Percentiles rank a stretch among this genome's conserved stretches.
phyloP scores from a whole-genome alignment of 139 green algal species.

The Chlorella sp. region DNA sequence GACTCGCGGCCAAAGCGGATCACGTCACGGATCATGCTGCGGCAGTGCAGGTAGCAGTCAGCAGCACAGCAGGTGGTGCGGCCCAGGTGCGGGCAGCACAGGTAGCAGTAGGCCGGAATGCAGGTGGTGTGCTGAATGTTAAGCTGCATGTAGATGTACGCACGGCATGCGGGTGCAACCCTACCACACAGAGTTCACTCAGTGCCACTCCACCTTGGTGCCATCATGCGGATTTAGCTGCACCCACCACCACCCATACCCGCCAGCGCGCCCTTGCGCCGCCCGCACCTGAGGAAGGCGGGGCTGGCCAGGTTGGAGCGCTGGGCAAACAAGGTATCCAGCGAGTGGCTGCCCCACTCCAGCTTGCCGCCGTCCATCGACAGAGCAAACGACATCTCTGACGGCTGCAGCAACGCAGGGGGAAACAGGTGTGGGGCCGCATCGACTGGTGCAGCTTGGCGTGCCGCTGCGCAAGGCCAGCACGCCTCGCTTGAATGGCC shows the following conservation, averaged over 20 bases:
- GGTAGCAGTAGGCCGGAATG: neutral
- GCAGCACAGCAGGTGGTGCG: conserved; percentile 61
- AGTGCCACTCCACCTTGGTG: too few species aligned
- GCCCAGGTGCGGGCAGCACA: conserved; percentile 75
- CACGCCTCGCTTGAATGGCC: too few species aligned
- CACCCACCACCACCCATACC: too few species aligned
- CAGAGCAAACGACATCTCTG: conserved; percentile 96
- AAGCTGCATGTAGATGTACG: too few species aligned
- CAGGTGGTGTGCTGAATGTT: neutral
- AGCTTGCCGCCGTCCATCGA: conserved; percentile 78
- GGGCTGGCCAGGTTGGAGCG: conserved; percentile 69
- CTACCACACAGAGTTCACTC: too few species aligned
- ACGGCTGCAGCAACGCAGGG: conserved; percentile 50
- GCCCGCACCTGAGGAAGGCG: conserved; percentile 65
- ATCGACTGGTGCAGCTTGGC: too few species aligned
- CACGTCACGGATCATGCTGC: conserved; percentile 90
- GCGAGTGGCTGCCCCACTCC: conserved; percentile 89
- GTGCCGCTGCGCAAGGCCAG: too few species aligned
- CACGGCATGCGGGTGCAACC: too few species aligned
- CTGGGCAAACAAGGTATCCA: conserved; percentile 91
- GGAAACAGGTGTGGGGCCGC: too few species aligned
- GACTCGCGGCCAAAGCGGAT: conserved; percentile 87
- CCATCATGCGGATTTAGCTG: too few species aligned
- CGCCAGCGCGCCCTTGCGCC: too few species aligned
- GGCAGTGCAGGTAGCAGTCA: too few species aligned